Evolutionary conservation across 176 grass and related monocot genomes (phyloP).

Genomic region (Aegilops speltoides): DNA sequence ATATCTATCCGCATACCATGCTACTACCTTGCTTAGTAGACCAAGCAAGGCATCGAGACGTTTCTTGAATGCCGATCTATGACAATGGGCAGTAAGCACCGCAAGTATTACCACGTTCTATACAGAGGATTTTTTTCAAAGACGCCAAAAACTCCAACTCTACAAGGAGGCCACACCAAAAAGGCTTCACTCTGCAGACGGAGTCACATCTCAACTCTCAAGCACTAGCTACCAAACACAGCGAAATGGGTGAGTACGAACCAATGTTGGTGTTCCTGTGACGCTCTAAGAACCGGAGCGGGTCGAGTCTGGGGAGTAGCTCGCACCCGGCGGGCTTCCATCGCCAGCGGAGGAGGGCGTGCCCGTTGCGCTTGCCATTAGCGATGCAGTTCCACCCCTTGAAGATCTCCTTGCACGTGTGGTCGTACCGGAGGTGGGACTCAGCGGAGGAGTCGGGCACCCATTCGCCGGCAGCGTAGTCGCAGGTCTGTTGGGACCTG

Average conservation of each 20-base stretch:
- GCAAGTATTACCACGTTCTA: background rate
- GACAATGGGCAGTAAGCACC: background rate
- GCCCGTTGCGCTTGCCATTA: constrained; percentile 61
- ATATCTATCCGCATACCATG: background rate
- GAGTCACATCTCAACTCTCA: background rate
- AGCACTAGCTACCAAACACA: background rate
- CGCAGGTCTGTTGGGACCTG: constrained; percentile 29
- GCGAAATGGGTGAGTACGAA: constrained; percentile 1
- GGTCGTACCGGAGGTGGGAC: constrained; percentile 51
- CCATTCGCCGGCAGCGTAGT: constrained; percentile 74
- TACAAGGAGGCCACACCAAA: background rate
- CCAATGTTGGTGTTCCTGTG: constrained; percentile 72
- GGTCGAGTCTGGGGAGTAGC: constrained; percentile 55
- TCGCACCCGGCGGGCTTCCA: constrained; percentile 60
- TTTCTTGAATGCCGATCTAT: background rate
- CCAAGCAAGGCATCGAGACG: background rate
- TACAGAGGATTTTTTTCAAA: background rate
- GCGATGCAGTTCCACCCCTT: constrained; percentile 93
- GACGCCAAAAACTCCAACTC: background rate
- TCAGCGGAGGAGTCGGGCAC: constrained; percentile 27
- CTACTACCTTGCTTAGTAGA: background rate
- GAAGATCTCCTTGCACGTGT: constrained; percentile 85
- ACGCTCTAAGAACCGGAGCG: constrained; percentile 55
- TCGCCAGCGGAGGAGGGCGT: constrained; percentile 56
- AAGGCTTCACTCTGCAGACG: background rate